A percentile compares a stretch with the other conserved stretches of the same genome.
phyloP scores from a whole-genome alignment of 306 rosid species.

The Arachis stenosperma region DNA sequence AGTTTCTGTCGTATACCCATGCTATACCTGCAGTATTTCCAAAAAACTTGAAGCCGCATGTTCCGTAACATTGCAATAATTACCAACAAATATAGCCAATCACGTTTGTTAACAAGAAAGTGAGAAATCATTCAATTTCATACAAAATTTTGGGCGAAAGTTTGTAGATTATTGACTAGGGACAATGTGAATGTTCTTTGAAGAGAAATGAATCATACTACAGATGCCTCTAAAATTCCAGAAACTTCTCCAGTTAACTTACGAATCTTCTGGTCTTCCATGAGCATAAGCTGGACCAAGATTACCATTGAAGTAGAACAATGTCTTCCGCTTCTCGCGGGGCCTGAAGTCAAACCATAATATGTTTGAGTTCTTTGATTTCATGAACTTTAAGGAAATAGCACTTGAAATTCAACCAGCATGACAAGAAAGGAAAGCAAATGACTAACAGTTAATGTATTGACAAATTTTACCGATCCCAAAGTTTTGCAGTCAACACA shows the following conservation, averaged over 20 bases:
- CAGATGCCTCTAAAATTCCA: neutral
- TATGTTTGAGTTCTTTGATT: slow-evolving; percentile 23
- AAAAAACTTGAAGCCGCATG: slow-evolving; percentile 18
- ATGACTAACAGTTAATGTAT: slow-evolving; percentile 11
- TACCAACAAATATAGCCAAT: slow-evolving; percentile 16
- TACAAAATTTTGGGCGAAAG: slow-evolving; percentile 2
- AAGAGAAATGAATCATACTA: neutral
- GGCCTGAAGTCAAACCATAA: slow-evolving; percentile 57
- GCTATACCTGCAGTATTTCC: slow-evolving; percentile 67
- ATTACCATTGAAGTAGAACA: slow-evolving; percentile 91
- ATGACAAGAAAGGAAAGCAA: slow-evolving; percentile 28
- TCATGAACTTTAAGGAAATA: slow-evolving; percentile 17
- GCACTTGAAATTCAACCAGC: slow-evolving; percentile 22
- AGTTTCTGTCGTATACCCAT: slow-evolving; percentile 92
- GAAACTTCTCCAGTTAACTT: slow-evolving; percentile 48
- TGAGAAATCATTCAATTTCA: slow-evolving; percentile 28
- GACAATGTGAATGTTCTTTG: slow-evolving; percentile 11
- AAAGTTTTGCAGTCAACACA: slow-evolving; percentile 60
- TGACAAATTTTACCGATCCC: slow-evolving; percentile 64
- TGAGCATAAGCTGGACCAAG: slow-evolving; percentile 73
- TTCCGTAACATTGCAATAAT: slow-evolving; percentile 29
- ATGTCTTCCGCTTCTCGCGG: slow-evolving; percentile 67
- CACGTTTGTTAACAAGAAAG: slow-evolving; percentile 26
- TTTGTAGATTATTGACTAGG: slow-evolving; percentile 21
- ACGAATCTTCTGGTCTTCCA: slow-evolving; percentile 81